Evolutionary conservation across 805 yeast genomes (phyloP), one percentile per base, ranked within the genome.

Genomic region (Kluyveromyces dobzhanskii): DNA sequence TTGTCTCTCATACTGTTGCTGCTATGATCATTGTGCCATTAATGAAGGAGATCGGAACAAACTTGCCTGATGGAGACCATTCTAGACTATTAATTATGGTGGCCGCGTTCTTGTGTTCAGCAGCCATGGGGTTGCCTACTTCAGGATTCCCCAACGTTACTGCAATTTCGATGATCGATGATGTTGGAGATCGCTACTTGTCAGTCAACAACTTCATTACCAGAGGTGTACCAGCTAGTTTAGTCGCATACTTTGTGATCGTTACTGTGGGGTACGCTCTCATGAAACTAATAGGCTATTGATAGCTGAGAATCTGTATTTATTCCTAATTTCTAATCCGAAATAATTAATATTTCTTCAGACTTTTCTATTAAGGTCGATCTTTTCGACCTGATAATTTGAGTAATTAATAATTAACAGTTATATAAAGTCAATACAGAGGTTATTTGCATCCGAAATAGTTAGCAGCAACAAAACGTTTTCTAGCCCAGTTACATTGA

Each of bases 121-220:
- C 84, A 27, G 98, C 97, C 2, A 92, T 92, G 97, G 97, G 96
- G 1, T 66, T 92, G 39, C 97, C 98, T 21, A 92, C 97, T 0
- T 84, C 95, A 2, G 97, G 98, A 0, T 90, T 92, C 69, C 98
- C 98, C 4, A 92, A 92, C 53, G 96, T 92, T 26, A 87, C 97
- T 0, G 98, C 97, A 0, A 86, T 92, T 45, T 87, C 97, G 42
- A 77, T 87, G 77, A 79, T 88, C 4, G 95, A 92, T 59, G 95
- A 85, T 52, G 73, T 88, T 30, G 97, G 97, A 8, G 80, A 81
- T 40, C 86, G 94, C 14, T 92, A 92, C 55, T 65, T 92, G 51
- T 81, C 87, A 0, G 97, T 88, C 12, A 73, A 78, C 12, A 83
- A 84, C 25, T 92, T 92, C 54, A 85, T 92, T 32, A 80, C 83